These are phyloP conservation scores for Nissolia schottii DNA, from an alignment of 306 rosid genomes.

Conservation along the genomic window DNA sequence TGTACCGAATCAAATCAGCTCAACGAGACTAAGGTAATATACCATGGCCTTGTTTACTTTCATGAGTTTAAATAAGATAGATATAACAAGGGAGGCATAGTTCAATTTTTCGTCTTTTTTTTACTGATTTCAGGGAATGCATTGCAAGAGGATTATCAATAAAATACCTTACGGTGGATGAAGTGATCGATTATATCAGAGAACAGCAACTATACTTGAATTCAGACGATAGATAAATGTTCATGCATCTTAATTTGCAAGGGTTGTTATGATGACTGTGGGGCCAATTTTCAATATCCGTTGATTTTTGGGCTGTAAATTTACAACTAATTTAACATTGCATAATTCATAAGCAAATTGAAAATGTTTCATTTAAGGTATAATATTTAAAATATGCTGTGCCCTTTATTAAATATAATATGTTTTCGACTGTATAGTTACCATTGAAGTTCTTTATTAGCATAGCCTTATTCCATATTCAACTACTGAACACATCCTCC, in stretches of 20 bases:
- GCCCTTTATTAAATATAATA: neutral
- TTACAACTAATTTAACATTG: neutral
- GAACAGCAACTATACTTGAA: slow-evolving; percentile 46
- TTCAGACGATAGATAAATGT: slow-evolving; percentile 31
- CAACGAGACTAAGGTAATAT: slow-evolving; percentile 73
- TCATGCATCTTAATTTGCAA: neutral
- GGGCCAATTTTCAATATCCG: slow-evolving; percentile 24
- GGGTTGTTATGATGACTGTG: neutral
- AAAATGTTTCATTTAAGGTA: neutral
- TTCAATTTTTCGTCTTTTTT: neutral
- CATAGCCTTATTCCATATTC: neutral
- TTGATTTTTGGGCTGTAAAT: neutral
- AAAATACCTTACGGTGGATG: slow-evolving; percentile 74
- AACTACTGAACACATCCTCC: no score
- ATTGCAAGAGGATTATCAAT: slow-evolving; percentile 76
- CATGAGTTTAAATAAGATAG: neutral
- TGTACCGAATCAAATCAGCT: slow-evolving; percentile 81
- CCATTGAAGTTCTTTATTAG: no score
- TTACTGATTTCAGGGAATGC: slow-evolving; percentile 63
- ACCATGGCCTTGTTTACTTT: neutral
- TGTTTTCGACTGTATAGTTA: no score
- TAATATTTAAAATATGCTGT: neutral
- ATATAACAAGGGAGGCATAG: neutral
- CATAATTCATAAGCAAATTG: neutral
- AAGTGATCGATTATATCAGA: slow-evolving; percentile 64